Base-by-base conservation (phyloP, 306 rosid species). In the Lupinus albus region DNA sequence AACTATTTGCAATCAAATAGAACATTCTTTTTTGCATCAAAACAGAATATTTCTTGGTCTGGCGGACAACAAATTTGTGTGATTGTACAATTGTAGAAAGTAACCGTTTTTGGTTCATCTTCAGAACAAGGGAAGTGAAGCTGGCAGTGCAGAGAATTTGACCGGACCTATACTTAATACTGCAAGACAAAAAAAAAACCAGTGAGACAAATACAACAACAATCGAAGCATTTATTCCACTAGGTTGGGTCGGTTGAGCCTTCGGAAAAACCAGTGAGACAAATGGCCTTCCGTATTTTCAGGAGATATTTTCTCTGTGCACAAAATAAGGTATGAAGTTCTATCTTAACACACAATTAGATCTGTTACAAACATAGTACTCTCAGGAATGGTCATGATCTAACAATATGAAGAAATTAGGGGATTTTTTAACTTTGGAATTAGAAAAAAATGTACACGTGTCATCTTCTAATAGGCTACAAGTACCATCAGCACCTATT, bases 101-200 rank as follows among this genome's bases (percentile, higher is more conserved):
- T 18, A 67, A 78, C 63, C 75, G 8, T 58, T 2, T 52, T 54
- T 63, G 76, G 61, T 54, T 63, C 79, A 49, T 77, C 81, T 54
- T 58, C 36, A 57, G 67, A 64, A 58, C 67, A 71, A 63, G 73
- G 76, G 67, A 67, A 63, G 73, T 73, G 67, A 67, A 74, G 35
- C 61, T 51, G 63, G 78, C 67, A 71, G 41, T 45, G 57, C 64
- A 64, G 58, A 71, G 75, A 68, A 61, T 32, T 72, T 42, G 62
- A 58, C 11, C 68, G 59, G 51, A 68, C 74, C 79, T 76, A 70
- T 73, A 44, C 73, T 49, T 54, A 76, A 67, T 60, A 64, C 89
- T 84, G 89, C 89, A 82, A 64, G n/a, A 12, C 51, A 65, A 64
- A 58, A 66, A 45, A 58, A 45, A 25, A 61, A 35, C 21, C 54